Conservation (phyloP, 805 yeast species). For the Candida nemodendra region DNA sequence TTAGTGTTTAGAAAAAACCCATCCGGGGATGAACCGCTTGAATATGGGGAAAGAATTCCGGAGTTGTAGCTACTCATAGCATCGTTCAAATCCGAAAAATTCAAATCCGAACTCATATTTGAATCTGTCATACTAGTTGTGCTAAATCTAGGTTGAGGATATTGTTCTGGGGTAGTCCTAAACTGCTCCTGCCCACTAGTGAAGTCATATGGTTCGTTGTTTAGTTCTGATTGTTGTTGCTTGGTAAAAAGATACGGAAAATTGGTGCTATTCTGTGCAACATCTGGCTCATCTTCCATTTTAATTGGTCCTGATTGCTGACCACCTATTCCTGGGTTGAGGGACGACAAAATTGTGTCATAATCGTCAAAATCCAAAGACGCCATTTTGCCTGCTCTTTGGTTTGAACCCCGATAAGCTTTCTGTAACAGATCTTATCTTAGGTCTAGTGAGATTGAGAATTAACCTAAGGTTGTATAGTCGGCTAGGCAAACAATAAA, state of each 20-base stretch:
- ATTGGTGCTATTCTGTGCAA: constrained; percentile 3
- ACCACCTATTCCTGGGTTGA: constrained; percentile 10
- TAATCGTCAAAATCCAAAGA: constrained; percentile 32
- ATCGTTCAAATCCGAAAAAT: constrained; percentile 32
- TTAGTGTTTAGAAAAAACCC: constrained; percentile 28
- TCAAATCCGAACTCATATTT: constrained; percentile 25
- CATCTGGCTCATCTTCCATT: constrained; percentile 1
- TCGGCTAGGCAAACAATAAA: not conserved
- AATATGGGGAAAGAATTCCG: constrained; percentile 34
- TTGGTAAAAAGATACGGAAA: constrained; percentile 7
- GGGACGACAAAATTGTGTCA: constrained; percentile 29
- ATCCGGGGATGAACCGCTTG: constrained; percentile 38
- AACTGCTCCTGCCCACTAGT: not conserved
- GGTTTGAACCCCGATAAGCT: not conserved
- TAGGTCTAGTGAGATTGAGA: not conserved
- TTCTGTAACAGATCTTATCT: not conserved
- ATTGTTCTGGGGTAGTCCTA: not conserved
- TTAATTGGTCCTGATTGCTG: constrained; percentile 1
- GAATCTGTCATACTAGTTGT: constrained; percentile 21
- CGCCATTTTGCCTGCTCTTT: constrained; percentile 17
- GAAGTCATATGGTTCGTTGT: not conserved
- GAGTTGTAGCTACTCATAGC: constrained; percentile 31
- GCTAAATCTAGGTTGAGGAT: constrained; percentile 16
- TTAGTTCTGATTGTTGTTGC: constrained; percentile 1
- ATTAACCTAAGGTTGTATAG: no score